Percentiles rank a stretch among this genome's conserved stretches.
Evolutionary conservation across 768 basidiomycete species (phyloP).

Genomic region (Favolaschia claudopus): DNA sequence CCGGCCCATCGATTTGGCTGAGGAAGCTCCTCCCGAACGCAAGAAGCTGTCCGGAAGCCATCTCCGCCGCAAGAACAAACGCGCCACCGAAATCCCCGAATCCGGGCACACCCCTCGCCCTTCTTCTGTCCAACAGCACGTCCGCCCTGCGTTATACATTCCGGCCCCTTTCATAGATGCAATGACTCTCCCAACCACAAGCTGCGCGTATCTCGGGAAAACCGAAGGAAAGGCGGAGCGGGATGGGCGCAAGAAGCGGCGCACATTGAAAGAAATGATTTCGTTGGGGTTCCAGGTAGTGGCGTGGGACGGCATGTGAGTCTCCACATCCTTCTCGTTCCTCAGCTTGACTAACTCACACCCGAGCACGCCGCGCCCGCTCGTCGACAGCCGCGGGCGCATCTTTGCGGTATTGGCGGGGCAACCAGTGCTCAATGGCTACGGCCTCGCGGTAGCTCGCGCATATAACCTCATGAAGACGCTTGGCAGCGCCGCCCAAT

Average conservation of each 20-base stretch:
- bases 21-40: neutral
- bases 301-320: neutral
- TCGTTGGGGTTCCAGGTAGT: neutral
- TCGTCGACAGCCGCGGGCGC: neutral
- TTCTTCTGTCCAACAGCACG: neutral
- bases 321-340: too few relatives aligned
- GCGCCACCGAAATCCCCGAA: neutral
- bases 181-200: neutral
- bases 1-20: too few relatives aligned
- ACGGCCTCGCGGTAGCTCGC: neutral
- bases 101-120: neutral
- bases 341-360: neutral
- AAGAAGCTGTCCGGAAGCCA: neutral
- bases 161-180: too few relatives aligned
- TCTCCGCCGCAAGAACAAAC: constrained; percentile 29
- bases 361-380: neutral
- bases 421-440: neutral
- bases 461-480: neutral
- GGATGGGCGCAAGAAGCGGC: neutral
- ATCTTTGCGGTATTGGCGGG: neutral
- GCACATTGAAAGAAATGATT: neutral
- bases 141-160: too few relatives aligned
- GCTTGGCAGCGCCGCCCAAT: neutral
- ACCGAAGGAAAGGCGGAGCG: neutral
- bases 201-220: neutral